phyloP scores from a whole-genome alignment of 192 early-diverging fungal species.

The Globomyces pollinis-pini region DNA sequence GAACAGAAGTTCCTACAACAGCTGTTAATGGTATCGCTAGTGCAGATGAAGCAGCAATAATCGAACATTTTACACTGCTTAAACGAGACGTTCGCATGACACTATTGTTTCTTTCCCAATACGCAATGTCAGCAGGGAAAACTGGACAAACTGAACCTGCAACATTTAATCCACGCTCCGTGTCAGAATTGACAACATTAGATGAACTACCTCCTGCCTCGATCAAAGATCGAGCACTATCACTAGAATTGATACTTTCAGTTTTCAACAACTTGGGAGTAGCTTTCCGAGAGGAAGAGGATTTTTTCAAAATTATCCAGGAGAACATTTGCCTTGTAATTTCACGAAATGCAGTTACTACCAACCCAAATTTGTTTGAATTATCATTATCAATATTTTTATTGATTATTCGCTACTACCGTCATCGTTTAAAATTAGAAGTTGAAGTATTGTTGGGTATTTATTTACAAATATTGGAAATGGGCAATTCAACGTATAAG shows the following conservation, averaged over 20 bases:
- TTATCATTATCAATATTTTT: slow-evolving; percentile 47
- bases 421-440: slow-evolving; percentile 44
- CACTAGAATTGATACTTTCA: slow-evolving; percentile 50
- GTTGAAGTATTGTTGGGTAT: slow-evolving; percentile 55
- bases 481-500: slow-evolving; percentile 47
- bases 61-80: not conserved
- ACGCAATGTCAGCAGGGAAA: slow-evolving; percentile 6
- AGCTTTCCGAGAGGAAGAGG: slow-evolving; percentile 36
- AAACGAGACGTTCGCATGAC: slow-evolving; percentile 4
- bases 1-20: not conserved
- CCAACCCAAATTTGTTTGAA: slow-evolving; percentile 53
- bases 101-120: slow-evolving; percentile 2
- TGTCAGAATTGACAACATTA: slow-evolving; percentile 14
- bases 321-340: slow-evolving; percentile 38
- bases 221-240: slow-evolving; percentile 31
- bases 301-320: slow-evolving; percentile 31
- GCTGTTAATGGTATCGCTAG: not conserved
- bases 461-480: slow-evolving; percentile 56
- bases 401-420: slow-evolving; percentile 41
- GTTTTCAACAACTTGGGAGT: slow-evolving; percentile 45
- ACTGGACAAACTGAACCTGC: slow-evolving; percentile 2
- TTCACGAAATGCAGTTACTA: slow-evolving; percentile 45
- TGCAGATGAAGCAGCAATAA: not conserved
- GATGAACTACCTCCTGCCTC: slow-evolving; percentile 35
- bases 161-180: slow-evolving; percentile 21